Base-by-base conservation (phyloP, 1,139 yeast species). In the Hyphopichia khmerensis region DNA sequence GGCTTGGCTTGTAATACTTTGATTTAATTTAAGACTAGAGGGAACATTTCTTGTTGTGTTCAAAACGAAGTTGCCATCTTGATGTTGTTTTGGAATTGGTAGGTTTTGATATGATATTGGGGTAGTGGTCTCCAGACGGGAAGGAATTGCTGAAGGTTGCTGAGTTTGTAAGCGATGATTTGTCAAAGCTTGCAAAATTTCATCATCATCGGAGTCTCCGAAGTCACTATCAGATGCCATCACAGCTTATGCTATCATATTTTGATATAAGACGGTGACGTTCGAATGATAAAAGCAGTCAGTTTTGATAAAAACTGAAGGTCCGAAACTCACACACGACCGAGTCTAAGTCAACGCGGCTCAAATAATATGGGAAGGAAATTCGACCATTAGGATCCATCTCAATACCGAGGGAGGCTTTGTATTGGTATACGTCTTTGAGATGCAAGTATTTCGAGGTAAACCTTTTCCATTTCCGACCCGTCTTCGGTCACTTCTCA, bases 191-290 rank as follows among this genome's bases (percentile, higher is more conserved):
- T 32, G 27, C 7, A 33, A 21, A 21, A 39, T 24, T n/a, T 39
- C 41, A 41, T 63, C 69, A 44, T 69, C 75, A 43, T 71, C 75
- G 36, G 69, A 75, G 45, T 69, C 76, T 38, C 67, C 71, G 48
- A 72, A 70, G 33, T 61, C 67, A 36, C 56, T 54, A 33, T 56
- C 65, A 4, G 65, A 55, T 26, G 55, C 43, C 32, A 57, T 45
- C 16, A 14, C 13, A 15, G 13, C 11, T 13, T n/a, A 21, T 6
- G 9, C 24, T 59, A 55, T 55, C 3, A 24, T 18, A 16, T 21
- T 16, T 27, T n/a, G 16, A n/a, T n/a, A n/a, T n/a, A n/a, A n/a
- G n/a, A n/a, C n/a, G n/a, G n/a, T n/a, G n/a, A n/a, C n/a, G n/a
- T n/a, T n/a, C n/a, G n/a, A n/a, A n/a, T n/a, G n/a, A n/a, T n/a